Percentiles rank a stretch among this genome's conserved stretches.
phyloP scores from a whole-genome alignment of 495 filamentous ascomycete species.

The Podospora bellae-mahoneyi region DNA sequence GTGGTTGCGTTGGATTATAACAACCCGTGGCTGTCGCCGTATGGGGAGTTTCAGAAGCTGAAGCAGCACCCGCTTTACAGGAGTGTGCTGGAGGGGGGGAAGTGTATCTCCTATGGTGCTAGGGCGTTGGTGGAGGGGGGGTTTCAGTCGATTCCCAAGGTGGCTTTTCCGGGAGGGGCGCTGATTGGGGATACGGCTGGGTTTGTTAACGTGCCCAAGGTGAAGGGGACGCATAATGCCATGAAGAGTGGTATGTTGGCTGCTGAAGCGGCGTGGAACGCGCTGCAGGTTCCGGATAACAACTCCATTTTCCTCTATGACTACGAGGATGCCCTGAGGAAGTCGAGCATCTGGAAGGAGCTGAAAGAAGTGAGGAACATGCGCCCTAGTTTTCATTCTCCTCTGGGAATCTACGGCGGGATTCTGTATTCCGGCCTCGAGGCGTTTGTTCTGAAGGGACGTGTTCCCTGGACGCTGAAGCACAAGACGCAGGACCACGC shows the following conservation, averaged over 20 bases:
- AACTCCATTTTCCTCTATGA: constrained; percentile 87
- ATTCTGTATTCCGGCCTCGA: constrained; percentile 92
- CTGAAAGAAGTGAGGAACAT: constrained; percentile 96
- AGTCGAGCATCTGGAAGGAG: constrained; percentile 88
- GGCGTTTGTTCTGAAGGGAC: constrained; percentile 81
- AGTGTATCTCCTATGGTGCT: constrained; percentile 96
- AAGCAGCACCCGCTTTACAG: constrained; percentile 93
- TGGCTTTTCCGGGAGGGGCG: constrained; percentile 91
- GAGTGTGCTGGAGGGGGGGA: constrained; percentile 81
- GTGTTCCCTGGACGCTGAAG: constrained; percentile 87
- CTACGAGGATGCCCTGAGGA: constrained; percentile 88
- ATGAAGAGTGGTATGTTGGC: constrained; percentile 98
- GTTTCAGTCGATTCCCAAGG: constrained; percentile 96
- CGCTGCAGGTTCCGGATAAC: constrained; percentile 53
- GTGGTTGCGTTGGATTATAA: constrained; percentile 94
- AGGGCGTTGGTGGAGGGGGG: constrained; percentile 92
- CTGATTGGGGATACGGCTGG: constrained; percentile 95
- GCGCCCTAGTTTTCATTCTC: constrained; percentile 85
- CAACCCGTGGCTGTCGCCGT: constrained; percentile 95
- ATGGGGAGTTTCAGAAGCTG: constrained; percentile 96
- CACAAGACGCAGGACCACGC: constrained; percentile 71
- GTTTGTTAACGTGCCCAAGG: constrained; percentile 96
- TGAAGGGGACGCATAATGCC: constrained; percentile 96
- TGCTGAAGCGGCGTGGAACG: constrained; percentile 80
- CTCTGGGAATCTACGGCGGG: constrained; percentile 81